These are phyloP conservation scores for Daldinia bambusicola DNA, from an alignment of 495 filamentous ascomycete species.

Conservation along the genomic window DNA sequence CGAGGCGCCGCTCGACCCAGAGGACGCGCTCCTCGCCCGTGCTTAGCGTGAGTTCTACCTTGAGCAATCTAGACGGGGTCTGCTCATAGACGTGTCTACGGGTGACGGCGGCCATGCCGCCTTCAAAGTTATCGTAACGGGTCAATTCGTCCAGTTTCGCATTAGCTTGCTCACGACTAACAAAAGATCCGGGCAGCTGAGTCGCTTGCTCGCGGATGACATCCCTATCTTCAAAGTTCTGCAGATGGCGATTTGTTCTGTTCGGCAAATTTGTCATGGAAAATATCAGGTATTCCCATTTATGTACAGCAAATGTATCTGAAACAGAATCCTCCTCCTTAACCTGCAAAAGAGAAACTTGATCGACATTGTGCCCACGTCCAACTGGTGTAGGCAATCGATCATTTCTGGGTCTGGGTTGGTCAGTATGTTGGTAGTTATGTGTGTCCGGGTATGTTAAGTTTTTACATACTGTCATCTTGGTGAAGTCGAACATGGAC, in stretches of 20 bases:
- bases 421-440: conserved; percentile 13
- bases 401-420: neutral
- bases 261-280: neutral
- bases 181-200: conserved; percentile 1
- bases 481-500: neutral
- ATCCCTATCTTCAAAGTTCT: neutral
- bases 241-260: neutral
- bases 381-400: too few relatives aligned
- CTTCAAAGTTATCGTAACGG: neutral
- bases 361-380: too few relatives aligned
- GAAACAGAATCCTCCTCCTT: neutral
- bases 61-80: conserved; percentile 20
- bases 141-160: conserved; percentile 14
- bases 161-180: conserved; percentile 25
- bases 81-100: conserved; percentile 15
- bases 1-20: conserved; percentile 32
- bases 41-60: conserved; percentile 18
- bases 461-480: neutral
- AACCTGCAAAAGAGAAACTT: neutral
- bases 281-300: conserved; percentile 5
- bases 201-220: neutral
- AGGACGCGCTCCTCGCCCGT: conserved; percentile 28
- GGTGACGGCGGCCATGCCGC: conserved; percentile 12
- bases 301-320: neutral
- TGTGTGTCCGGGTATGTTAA: neutral